These are phyloP conservation scores for Earliella scabrosa DNA, from an alignment of 1,284 basidiomycete species.

Conservation along the genomic window DNA sequence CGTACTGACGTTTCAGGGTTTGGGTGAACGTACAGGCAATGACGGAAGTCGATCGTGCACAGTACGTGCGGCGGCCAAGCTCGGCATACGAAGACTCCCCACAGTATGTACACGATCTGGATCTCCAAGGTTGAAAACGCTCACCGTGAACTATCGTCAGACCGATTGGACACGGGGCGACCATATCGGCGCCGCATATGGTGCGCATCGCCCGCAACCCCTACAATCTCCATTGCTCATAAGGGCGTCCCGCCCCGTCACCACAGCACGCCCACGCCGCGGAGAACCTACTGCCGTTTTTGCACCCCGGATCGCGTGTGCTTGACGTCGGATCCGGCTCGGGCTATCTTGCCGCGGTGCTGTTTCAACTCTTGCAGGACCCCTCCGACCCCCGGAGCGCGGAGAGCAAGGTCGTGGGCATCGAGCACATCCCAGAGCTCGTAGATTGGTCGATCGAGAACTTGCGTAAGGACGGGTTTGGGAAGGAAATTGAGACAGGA, in stretches of 20 bases:
- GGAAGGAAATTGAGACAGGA: constrained; percentile 51
- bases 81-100: constrained; percentile 83
- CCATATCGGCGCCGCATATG: constrained; percentile 93
- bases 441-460: constrained; percentile 75
- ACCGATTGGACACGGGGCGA: constrained; percentile 79
- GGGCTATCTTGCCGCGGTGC: constrained; percentile 78
- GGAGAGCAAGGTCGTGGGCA: constrained; percentile 76
- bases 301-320: constrained; percentile 72
- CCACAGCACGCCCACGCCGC: constrained; percentile 80
- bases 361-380: constrained; percentile 70
- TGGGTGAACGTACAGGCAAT: constrained; percentile 63
- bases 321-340: constrained; percentile 86
- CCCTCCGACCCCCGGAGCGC: constrained; percentile 32
- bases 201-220: constrained; percentile 38
- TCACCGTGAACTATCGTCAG: constrained; percentile 40
- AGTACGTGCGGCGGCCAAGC: constrained; percentile 62
- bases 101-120: constrained; percentile 53
- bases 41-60: constrained; percentile 71
- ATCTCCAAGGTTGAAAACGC: neutral
- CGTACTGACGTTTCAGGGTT: neutral
- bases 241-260: neutral
- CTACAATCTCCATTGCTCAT: constrained; percentile 4
- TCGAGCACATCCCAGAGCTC: constrained; percentile 89
- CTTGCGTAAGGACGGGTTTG: constrained; percentile 71
- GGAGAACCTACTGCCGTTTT: constrained; percentile 73